Conservation (phyloP, 805 yeast genomes). For the Maudiozyma serrabonitensis region DNA sequence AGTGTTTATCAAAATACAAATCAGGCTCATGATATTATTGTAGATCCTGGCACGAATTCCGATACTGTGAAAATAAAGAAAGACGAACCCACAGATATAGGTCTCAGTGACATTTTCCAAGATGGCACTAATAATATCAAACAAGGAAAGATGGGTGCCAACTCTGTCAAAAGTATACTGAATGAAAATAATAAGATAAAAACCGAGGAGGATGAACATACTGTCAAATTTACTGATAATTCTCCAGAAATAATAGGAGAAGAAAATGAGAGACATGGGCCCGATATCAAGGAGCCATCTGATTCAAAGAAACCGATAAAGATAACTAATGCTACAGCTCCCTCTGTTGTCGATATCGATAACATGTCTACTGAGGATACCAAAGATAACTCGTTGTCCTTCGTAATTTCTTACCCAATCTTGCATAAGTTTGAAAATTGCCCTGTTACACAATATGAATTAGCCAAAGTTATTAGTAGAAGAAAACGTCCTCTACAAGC, state of each 20-base stretch:
- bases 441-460: slow-evolving; percentile 11
- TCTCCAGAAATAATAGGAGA: slow-evolving; percentile 21
- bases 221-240: slow-evolving; percentile 20
- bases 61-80: neutral
- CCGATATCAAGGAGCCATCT: too few species aligned
- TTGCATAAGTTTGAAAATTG: slow-evolving; percentile 4
- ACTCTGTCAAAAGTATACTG: neutral
- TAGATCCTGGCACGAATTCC: too few species aligned
- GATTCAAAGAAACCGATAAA: neutral
- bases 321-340: neutral
- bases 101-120: slow-evolving; percentile 22
- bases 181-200: neutral
- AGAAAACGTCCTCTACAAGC: neutral
- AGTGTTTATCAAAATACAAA: slow-evolving; percentile 20
- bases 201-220: slow-evolving; percentile 11
- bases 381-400: neutral
- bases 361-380: neutral
- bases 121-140: neutral
- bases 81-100: slow-evolving; percentile 1
- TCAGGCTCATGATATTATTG: neutral
- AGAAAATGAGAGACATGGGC: neutral
- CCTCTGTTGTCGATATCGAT: neutral
- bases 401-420: neutral
- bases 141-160: neutral
- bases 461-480: slow-evolving; percentile 5